Evolutionary conservation across 768 basidiomycete genomes (phyloP), one percentile per base, ranked within the genome.

Genomic region (Epithele typhae): DNA sequence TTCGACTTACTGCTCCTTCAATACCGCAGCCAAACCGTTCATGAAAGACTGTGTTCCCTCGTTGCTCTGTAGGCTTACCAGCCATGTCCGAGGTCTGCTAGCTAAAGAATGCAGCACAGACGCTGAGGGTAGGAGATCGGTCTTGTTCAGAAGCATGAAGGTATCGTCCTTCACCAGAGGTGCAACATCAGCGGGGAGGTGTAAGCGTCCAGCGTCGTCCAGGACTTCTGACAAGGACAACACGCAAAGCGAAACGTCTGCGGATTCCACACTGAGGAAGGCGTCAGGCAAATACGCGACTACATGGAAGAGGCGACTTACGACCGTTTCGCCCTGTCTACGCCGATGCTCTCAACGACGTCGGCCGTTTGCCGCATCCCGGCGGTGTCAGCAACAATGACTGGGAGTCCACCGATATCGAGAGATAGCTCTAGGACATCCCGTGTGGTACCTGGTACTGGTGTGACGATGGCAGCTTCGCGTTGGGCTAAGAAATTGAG

Each of bases 391-490:
- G 83, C 77, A 11, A 92, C 73, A 21, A 86, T 72, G 4, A 94
- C 76, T 0, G 91, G 92, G 25, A 92, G 67, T 0, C 92, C 92
- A 9, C 81, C 87, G n/a, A 94, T 83, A 61, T 96, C 90, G 1
- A 96, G 74, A 0, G 89, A 84, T 15, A 93, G 70, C 54, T 89
- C 86, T 2, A 96, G 73, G 8, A 94, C 77, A 57, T 95, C 93
- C 21, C 93, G 75, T 4, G 92, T 96, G 2, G 92, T 96, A 0
- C 92, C 92, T 0, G 92, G 87, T 17, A 91, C 72, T 3, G 84
- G 74, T 0, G 92, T 92, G 12, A 93, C 90, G 45, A 96, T 94
- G 0, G 93, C 89, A 1, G 89, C 92, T 50, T 91, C 88, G 12
- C 92, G 74, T 52, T 87, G 86, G 4, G 88, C 92, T 11, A 95